Evolutionary conservation across 305 asterid genomes (phyloP), one percentile per base, ranked within the genome.

Genomic region (Lippia alba): DNA sequence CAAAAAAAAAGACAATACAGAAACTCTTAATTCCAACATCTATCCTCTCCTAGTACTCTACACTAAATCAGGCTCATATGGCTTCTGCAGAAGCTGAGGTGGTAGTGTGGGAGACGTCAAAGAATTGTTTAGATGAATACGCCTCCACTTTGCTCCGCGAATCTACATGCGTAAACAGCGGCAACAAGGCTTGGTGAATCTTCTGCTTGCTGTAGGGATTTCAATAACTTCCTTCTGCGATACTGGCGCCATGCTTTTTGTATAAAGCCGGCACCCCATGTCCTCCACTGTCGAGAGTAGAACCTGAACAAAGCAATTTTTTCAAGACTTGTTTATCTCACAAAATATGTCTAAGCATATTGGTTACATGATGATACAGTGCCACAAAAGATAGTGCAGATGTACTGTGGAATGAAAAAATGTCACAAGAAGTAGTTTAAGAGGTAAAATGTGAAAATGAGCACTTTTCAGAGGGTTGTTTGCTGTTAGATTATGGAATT

Each of bases 241-340:
- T 83, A 74, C 51, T 83, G 56, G 6, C 84, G 82, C 95, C 90
- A 89, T 10, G 96, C 88, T 39, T 72, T 86, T 75, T 85, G 96
- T 78, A 86, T 89, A 51, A 77, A 83, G 59, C 87, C 74, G n/a
- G 88, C 88, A 33, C 85, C 88, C 91, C 92, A 86, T 66, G 87
- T 79, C 83, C 79, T 80, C 92, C 92, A 89, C 39, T 86, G 91
- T 64, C 78, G 84, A 8, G 91, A 85, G 78, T 82, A 76, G 63
- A 74, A 71, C 76, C 90, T 84, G 79, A 44, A 24, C 30, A 3
- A 24, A 63, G 8, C 39, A 50, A 34, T 18, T 55, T 55, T 55
- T 15, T 8, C 5, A 11, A 55, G 12, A 5, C 9, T 39, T 39
- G 7, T 1, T 39, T 39, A 39, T 9, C 45, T 39, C 10, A 5